These are phyloP conservation scores for Tylopilus sp. DNA, from an alignment of 1,284 basidiomycete genomes.

Conservation along the genomic window DNA sequence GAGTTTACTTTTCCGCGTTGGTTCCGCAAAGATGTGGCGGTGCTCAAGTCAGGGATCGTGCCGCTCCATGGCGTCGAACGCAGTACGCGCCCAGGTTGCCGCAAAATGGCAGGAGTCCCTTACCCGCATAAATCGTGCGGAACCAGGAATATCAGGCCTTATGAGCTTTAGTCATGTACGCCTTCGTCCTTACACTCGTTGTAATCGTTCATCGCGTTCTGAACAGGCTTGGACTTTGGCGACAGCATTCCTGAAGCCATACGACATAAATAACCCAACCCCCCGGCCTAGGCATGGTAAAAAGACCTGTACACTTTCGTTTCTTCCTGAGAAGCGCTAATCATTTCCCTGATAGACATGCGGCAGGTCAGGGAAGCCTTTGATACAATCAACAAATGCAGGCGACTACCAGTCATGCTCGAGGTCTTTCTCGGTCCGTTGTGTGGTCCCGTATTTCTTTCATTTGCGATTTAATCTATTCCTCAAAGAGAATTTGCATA, in stretches of 20 bases:
- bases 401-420: constrained; percentile 56
- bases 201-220: constrained; percentile 1
- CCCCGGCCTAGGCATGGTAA: constrained; percentile 39
- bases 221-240: constrained; percentile 62
- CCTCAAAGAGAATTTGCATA: constrained; percentile 56
- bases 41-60: constrained; percentile 4
- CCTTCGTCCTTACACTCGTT: constrained; percentile 2
- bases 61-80: constrained; percentile 48
- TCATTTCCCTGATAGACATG: constrained; percentile 40
- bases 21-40: constrained; percentile 27
- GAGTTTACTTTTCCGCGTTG: neutral
- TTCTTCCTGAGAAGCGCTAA: neutral
- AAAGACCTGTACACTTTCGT: constrained; percentile 5
- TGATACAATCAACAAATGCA: constrained; percentile 50
- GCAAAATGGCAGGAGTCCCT: constrained; percentile 72
- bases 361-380: constrained; percentile 50
- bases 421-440: constrained; percentile 64
- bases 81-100: constrained; percentile 57
- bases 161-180: constrained; percentile 61
- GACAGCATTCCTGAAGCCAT: constrained; percentile 54
- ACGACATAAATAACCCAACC: constrained; percentile 43
- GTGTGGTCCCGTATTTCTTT: neutral
- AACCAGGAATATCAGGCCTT: constrained; percentile 64
- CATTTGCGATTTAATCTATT: constrained; percentile 1
- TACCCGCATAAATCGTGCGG: constrained; percentile 55